These are phyloP conservation scores for Zygosaccharomyces siamensis DNA, from an alignment of 805 yeast species.

Conservation along the genomic window DNA sequence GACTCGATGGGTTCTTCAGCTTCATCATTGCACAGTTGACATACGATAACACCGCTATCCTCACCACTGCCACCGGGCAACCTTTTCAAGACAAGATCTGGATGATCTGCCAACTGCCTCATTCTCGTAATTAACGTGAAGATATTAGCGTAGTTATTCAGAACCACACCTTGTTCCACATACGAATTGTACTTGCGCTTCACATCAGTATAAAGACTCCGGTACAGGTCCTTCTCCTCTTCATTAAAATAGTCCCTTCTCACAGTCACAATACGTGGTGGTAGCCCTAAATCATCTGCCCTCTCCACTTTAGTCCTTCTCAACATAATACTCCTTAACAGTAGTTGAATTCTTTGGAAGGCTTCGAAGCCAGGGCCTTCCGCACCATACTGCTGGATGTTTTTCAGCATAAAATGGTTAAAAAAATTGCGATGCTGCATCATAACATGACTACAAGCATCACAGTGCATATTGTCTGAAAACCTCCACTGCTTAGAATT, in stretches of 20 bases:
- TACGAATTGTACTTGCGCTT: constrained; percentile 84
- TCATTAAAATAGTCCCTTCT: constrained; percentile 85
- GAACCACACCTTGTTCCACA: constrained; percentile 93
- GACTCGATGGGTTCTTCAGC: constrained; percentile 97
- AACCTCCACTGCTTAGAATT: constrained; percentile 79
- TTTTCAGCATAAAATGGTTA: constrained; percentile 92
- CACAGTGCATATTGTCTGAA: constrained; percentile 78
- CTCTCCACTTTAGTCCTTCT: constrained; percentile 93
- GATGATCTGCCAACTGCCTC: constrained; percentile 98
- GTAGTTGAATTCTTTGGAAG: constrained; percentile 67
- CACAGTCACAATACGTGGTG: constrained; percentile 90
- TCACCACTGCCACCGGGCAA: constrained; percentile 40
- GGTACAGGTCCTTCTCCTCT: constrained; percentile 90
- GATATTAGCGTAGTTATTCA: constrained; percentile 94
- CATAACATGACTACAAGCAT: constrained; percentile 80
- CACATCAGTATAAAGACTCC: constrained; percentile 80
- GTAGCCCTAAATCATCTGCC: constrained; percentile 95
- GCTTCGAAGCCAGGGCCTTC: constrained; percentile 77
- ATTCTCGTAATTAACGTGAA: constrained; percentile 93
- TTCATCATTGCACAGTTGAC: constrained; percentile 94
- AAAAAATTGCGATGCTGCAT: constrained; percentile 95
- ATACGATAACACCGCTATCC: constrained; percentile 55
- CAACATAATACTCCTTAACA: constrained; percentile 78
- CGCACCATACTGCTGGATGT: constrained; percentile 80
- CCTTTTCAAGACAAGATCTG: constrained; percentile 83